Conservation (phyloP, 2,329 filamentous ascomycete species). For the Nothophaeocryptopus gaeumannii region DNA sequence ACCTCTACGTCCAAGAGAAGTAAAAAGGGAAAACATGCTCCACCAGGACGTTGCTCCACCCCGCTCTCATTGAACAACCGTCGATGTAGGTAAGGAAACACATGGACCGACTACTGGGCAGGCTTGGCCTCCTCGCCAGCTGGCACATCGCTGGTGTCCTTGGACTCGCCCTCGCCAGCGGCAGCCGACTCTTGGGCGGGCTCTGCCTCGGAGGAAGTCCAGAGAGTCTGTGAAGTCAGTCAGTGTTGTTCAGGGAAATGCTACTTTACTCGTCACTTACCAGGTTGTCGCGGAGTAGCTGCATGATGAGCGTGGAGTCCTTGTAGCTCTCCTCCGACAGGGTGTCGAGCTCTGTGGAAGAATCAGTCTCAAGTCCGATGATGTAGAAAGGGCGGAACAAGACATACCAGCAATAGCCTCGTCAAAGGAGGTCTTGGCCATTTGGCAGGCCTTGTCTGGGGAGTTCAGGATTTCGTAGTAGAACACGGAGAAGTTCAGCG, state of each 20-base stretch:
- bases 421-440: conserved; percentile 93
- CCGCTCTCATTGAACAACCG: conserved; percentile 24
- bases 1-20: conserved; percentile 28
- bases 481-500: conserved; percentile 97
- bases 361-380: conserved; percentile 7
- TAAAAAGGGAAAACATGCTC: conserved; percentile 26
- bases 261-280: conserved; percentile 46
- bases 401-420: conserved; percentile 83
- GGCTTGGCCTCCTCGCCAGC: conserved; percentile 51
- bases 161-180: conserved; percentile 51
- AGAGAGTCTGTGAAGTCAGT: conserved; percentile 70
- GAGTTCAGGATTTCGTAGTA: conserved; percentile 99
- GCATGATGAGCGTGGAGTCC: conserved; percentile 98
- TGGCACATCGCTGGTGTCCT: conserved; percentile 56
- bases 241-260: conserved; percentile 22
- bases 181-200: conserved; percentile 55
- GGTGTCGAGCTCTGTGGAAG: conserved; percentile 76
- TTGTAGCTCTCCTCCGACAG: conserved; percentile 99
- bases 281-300: conserved; percentile 94
- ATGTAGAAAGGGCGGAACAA: not conserved
- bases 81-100: conserved; percentile 24
- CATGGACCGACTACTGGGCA: conserved; percentile 37
- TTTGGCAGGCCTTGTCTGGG: conserved; percentile 95
- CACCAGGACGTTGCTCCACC: conserved; percentile 21
- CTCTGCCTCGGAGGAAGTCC: conserved; percentile 98